These are phyloP conservation scores for Ophiostoma sp. DNA, from an alignment of 2,329 filamentous ascomycete species.

Conservation along the genomic window DNA sequence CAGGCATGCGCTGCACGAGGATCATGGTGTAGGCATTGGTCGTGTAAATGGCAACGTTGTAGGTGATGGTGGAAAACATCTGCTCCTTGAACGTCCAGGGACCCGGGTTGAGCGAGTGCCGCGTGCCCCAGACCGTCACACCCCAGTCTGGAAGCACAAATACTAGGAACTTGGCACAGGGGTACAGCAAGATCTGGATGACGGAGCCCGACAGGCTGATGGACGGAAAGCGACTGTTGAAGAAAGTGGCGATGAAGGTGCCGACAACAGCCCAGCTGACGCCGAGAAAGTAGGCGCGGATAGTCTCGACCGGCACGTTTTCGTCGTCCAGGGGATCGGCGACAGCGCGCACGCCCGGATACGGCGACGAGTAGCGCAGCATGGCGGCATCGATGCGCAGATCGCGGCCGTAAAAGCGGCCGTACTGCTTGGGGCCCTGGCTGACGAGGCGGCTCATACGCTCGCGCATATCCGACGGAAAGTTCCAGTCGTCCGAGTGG, in stretches of 20 bases:
- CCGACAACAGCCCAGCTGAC: conserved; percentile 53
- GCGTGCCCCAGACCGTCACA: conserved; percentile 47
- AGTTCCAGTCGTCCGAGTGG: conserved; percentile 43
- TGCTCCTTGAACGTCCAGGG: conserved; percentile 60
- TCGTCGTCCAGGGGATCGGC: conserved; percentile 28
- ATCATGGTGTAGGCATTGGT: conserved; percentile 44
- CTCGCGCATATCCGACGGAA: conserved; percentile 40
- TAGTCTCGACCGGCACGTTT: conserved; percentile 54
- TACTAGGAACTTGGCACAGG: conserved; percentile 51
- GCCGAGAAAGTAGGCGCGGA: conserved; percentile 56
- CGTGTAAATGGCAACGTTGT: conserved; percentile 52
- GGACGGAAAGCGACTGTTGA: conserved; percentile 54
- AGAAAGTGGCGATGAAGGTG: conserved; percentile 53
- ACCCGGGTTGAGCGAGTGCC: conserved; percentile 53
- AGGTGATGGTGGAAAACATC: conserved; percentile 58
- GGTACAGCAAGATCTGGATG: conserved; percentile 57
- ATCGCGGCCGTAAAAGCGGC: conserved; percentile 39
- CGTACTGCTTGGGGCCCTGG: conserved; percentile 37
- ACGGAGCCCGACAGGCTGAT: conserved; percentile 57
- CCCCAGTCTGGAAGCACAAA: conserved; percentile 48
- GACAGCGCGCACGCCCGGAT: conserved; percentile 50
- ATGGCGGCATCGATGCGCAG: conserved; percentile 38
- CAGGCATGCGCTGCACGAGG: conserved; percentile 34
- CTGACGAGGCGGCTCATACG: conserved; percentile 37
- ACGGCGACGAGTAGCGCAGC: conserved; percentile 44